Evolutionary conservation across 805 yeast species (phyloP).

Genomic region (Saccharomycopsis guyanensis): DNA sequence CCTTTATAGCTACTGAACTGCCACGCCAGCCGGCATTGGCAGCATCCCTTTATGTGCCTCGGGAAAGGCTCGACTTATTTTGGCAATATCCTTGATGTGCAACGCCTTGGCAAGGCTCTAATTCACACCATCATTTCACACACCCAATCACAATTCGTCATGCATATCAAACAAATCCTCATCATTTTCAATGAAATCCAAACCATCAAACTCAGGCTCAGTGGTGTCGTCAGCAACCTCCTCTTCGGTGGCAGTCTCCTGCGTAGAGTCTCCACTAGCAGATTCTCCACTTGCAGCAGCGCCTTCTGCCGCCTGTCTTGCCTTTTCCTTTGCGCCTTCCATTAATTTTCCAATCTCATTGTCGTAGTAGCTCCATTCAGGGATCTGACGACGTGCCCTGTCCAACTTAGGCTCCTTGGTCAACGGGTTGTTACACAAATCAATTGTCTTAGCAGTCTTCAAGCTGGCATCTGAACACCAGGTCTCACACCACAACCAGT

Average conservation of each 20-base stretch:
- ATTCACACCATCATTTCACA: too few species aligned
- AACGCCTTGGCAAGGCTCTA: too few species aligned
- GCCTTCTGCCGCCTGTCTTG: background rate
- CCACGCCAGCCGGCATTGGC: too few species aligned
- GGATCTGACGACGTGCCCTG: constrained; percentile 65
- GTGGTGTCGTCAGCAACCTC: background rate
- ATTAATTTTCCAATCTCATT: constrained; percentile 36
- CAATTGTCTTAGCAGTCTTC: constrained; percentile 65
- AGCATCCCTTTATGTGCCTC: too few species aligned
- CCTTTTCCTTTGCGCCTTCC: constrained; percentile 18
- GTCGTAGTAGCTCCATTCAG: constrained; percentile 72
- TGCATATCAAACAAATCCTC: constrained; percentile 1
- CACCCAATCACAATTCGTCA: constrained; percentile 7
- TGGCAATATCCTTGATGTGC: too few species aligned
- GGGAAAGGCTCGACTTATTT: too few species aligned
- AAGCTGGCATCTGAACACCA: constrained; percentile 72
- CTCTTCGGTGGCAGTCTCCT: background rate
- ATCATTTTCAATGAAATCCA: background rate
- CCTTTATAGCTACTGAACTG: too few species aligned
- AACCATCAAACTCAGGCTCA: background rate
- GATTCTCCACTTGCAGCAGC: background rate
- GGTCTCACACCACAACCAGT: constrained; percentile 92
- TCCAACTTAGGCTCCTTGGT: constrained; percentile 74
- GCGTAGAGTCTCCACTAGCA: background rate
- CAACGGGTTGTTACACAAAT: constrained; percentile 75